These are phyloP conservation scores for Ceratocystis harringtonii DNA, from an alignment of 2,329 filamentous ascomycete genomes.

Conservation along the genomic window DNA sequence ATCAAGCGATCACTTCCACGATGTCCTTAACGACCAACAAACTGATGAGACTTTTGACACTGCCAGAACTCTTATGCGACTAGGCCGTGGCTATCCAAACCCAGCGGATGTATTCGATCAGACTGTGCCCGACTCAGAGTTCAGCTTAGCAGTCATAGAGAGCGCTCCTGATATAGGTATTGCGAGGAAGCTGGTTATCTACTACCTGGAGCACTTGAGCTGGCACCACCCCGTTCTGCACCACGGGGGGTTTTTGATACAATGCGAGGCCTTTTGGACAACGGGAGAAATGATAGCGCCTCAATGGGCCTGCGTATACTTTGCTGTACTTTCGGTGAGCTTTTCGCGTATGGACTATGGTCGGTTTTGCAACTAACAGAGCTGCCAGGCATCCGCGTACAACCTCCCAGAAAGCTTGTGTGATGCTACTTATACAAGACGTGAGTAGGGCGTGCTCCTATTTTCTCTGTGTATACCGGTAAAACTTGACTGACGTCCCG, in stretches of 20 bases:
- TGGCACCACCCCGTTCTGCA: constrained; percentile 17
- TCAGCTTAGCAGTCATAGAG: neutral
- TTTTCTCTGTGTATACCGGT: neutral
- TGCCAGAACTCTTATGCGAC: constrained; percentile 12
- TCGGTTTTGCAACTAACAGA: neutral
- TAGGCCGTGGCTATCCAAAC: constrained; percentile 15
- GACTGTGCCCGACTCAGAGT: neutral
- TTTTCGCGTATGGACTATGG: neutral
- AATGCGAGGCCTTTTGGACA: constrained; percentile 11
- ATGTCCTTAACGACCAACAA: constrained; percentile 12
- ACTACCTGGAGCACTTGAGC: constrained; percentile 15
- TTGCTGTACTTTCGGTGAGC: constrained; percentile 10
- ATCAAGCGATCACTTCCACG: constrained; percentile 10
- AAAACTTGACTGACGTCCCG: neutral
- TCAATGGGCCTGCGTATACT: constrained; percentile 12
- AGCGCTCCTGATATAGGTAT: neutral
- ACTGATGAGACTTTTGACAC: constrained; percentile 9
- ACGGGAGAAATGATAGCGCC: neutral
- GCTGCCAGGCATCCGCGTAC: constrained; percentile 11
- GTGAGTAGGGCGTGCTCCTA: neutral
- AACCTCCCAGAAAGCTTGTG: constrained; percentile 10
- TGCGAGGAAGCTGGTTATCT: constrained; percentile 9
- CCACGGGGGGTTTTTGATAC: constrained; percentile 6
- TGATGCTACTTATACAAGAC: neutral
- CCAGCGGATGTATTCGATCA: neutral